Evolutionary conservation across 2,329 filamentous ascomycete species (phyloP).

Genomic region (Aschersonia sp.): DNA sequence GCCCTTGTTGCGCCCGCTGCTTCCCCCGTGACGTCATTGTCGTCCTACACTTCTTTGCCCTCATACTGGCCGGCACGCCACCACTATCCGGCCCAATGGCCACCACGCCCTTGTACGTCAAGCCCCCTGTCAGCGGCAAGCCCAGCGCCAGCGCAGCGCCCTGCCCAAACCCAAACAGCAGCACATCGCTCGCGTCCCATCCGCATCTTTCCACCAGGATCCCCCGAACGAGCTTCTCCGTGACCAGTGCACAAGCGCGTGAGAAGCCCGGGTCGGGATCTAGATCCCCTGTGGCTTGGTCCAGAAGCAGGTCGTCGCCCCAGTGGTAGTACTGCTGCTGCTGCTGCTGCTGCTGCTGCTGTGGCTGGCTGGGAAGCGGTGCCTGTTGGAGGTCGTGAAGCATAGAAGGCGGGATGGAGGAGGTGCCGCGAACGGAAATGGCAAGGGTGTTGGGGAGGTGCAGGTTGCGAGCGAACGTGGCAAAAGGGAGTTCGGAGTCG

Average conservation of each 20-base stretch:
- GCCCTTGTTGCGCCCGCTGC: too few species aligned
- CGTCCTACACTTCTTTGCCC: constrained; percentile 5
- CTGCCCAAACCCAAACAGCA: constrained; percentile 54
- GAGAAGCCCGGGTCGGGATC: constrained; percentile 49
- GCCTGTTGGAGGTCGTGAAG: constrained; percentile 14
- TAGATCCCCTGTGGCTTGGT: constrained; percentile 32
- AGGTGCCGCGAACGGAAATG: constrained; percentile 59
- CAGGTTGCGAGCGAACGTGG: constrained; percentile 51
- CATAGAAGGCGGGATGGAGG: constrained; percentile 52
- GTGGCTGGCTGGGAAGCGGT: too few species aligned
- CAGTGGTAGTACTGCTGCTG: constrained; percentile 33
- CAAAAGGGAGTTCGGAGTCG: constrained; percentile 57
- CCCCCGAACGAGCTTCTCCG: constrained; percentile 33
- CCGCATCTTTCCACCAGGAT: constrained; percentile 40
- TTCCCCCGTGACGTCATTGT: too few species aligned
- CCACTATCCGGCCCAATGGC: constrained; percentile 38
- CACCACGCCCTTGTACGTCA: constrained; percentile 39
- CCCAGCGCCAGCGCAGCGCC: constrained; percentile 49
- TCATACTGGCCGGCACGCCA: constrained; percentile 36
- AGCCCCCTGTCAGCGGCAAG: constrained; percentile 27
- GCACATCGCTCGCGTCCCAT: constrained; percentile 43
- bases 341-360: too few species aligned
- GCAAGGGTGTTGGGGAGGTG: constrained; percentile 63
- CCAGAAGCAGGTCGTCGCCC: constrained; percentile 50
- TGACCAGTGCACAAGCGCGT: constrained; percentile 29